Base-by-base conservation (phyloP, 805 yeast species). In the Lachancea waltii region DNA sequence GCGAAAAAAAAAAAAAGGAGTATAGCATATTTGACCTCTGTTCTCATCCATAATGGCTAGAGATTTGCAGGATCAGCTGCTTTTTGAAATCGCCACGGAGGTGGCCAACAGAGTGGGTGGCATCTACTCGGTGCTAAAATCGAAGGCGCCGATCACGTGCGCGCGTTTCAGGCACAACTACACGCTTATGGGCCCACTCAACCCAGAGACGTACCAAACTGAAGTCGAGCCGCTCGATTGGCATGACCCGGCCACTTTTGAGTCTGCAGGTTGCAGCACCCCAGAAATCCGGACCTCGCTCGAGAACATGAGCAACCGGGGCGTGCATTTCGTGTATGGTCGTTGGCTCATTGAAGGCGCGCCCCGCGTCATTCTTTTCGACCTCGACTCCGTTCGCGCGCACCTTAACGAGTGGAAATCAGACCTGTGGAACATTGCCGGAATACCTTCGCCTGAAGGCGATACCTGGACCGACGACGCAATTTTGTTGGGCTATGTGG, bases 21-120 rank as follows among this genome's bases (percentile, higher is more conserved):
- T 8, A 7, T 11, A 26, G 15, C 29, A n/a, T n/a, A n/a, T n/a
- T n/a, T n/a, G n/a, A n/a, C n/a, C n/a, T n/a, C n/a, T n/a, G n/a
- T n/a, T n/a, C n/a, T n/a, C n/a, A n/a, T n/a, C n/a, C n/a, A n/a
- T n/a, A 19, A 81, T 82, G 86, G 67, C 82, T 21, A 76, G 97
- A 65, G 95, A 86, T 68, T 79, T 90, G 45, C 77, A 81, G 53
- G 81, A 85, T 60, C 96, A 86, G 58, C 69, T 89, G 39, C 72
- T 92, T 35, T 87, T 90, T 56, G 98, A 90, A 67, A 82, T 85
- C 31, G 95, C 97, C 45, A 90, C 98, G 2, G 98, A 90, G 61
- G 97, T 90, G 36, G 97, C 97, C 53, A 89, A 92, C 68, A 73
- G 94, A 53, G 97, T 90, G 16, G 98, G 98, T 35, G 98, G 98